These are phyloP conservation scores for Lecanicillium sp. DNA, from an alignment of 2,329 filamentous ascomycete species.

Conservation along the genomic window DNA sequence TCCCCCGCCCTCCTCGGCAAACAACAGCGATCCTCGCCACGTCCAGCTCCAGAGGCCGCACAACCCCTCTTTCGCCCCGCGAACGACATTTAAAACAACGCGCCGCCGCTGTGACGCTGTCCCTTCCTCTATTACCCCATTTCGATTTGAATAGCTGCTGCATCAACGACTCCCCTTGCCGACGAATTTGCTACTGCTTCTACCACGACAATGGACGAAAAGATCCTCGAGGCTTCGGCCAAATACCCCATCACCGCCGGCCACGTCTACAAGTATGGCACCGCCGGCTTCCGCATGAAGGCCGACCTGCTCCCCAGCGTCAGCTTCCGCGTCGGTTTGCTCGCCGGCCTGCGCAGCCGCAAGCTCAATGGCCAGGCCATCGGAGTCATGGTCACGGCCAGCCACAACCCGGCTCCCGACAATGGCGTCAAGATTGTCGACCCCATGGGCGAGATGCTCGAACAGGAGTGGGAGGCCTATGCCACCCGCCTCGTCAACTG, in stretches of 20 bases:
- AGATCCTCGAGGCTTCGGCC: constrained; percentile 53
- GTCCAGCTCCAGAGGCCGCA: too few relatives aligned
- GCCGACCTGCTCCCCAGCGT: constrained; percentile 82
- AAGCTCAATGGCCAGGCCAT: constrained; percentile 87
- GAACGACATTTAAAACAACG: too few relatives aligned
- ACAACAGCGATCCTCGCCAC: too few relatives aligned
- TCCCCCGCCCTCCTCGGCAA: too few relatives aligned
- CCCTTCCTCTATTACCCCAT: too few relatives aligned
- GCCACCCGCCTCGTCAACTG: constrained; percentile 88
- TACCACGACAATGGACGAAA: constrained; percentile 38
- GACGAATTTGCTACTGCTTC: too few relatives aligned
- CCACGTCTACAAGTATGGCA: constrained; percentile 56
- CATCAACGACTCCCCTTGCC: too few relatives aligned
- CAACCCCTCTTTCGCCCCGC: too few relatives aligned
- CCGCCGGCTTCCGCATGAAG: constrained; percentile 62
- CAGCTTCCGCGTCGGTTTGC: constrained; percentile 83
- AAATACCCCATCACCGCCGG: constrained; percentile 52
- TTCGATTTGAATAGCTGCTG: too few relatives aligned
- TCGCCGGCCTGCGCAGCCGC: constrained; percentile 81
- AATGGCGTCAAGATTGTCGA: constrained; percentile 96
- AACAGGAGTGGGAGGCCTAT: constrained; percentile 88
- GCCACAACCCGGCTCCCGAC: constrained; percentile 82
- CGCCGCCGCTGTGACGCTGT: too few relatives aligned
- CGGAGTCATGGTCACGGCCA: constrained; percentile 93
- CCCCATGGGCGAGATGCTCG: constrained; percentile 95